Evolutionary conservation across 306 rosid genomes (phyloP).

Genomic region (Ochetophila trinervis): DNA sequence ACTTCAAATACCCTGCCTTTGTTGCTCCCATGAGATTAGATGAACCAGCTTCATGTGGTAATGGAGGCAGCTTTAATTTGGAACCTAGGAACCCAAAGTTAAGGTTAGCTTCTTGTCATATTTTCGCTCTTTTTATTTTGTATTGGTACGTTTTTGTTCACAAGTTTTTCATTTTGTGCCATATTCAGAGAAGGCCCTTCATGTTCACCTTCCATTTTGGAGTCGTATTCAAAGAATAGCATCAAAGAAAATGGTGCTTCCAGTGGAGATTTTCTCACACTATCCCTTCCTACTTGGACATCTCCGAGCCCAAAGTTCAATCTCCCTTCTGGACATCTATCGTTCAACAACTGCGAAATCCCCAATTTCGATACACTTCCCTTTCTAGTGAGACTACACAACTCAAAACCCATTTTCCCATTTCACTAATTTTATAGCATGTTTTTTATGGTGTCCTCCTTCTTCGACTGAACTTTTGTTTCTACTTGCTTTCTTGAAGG

Average conservation of each 20-base stretch:
- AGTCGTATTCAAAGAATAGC: conserved; percentile 33
- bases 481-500: conserved; percentile 30
- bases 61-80: conserved; percentile 29
- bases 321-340: conserved; percentile 21
- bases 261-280: conserved; percentile 50
- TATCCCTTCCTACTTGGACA: conserved; percentile 52
- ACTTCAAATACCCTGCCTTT: conserved; percentile 33
- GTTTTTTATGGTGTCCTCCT: neutral
- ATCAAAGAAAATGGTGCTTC: conserved; percentile 34
- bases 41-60: conserved; percentile 23
- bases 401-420: neutral
- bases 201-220: conserved; percentile 38
- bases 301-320: conserved; percentile 29
- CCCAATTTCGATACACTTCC: conserved; percentile 31
- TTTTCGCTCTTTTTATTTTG: conserved; percentile 7
- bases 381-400: conserved; percentile 33
- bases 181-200: conserved; percentile 51
- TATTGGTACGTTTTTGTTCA: conserved; percentile 19
- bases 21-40: conserved; percentile 45
- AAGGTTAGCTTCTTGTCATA: conserved; percentile 39
- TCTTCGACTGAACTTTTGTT: conserved; percentile 1
- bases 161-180: conserved; percentile 17
- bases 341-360: conserved; percentile 29
- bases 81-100: conserved; percentile 31
- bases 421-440: neutral